Evolutionary conservation across 2,329 filamentous ascomycete genomes (phyloP).

Genomic region (Fusarium fracticaudum): DNA sequence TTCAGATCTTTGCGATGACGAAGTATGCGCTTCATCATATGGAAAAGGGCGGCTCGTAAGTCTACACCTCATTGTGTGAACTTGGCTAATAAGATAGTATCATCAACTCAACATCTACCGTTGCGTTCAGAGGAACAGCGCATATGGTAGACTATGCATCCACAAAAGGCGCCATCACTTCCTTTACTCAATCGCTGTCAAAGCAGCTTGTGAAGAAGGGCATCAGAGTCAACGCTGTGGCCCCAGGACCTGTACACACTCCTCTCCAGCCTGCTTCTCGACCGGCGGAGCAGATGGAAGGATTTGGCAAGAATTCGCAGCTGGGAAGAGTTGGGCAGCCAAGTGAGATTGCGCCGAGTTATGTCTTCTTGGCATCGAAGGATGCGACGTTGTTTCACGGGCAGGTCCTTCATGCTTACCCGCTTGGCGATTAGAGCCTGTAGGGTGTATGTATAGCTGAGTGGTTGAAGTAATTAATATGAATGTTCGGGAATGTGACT

Average conservation of each 20-base stretch:
- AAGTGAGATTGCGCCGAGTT: constrained; percentile 55
- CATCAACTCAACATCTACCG: constrained; percentile 65
- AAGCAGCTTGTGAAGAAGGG: constrained; percentile 64
- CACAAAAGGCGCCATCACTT: constrained; percentile 67
- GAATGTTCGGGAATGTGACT: background rate
- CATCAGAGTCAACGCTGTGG: constrained; percentile 63
- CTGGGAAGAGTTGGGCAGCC: constrained; percentile 55
- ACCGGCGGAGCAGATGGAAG: constrained; percentile 56
- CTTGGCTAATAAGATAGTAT: constrained; percentile 50
- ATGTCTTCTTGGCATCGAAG: constrained; percentile 53
- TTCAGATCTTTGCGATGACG: constrained; percentile 67
- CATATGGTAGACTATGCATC: constrained; percentile 64
- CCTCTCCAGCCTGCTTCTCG: constrained; percentile 55
- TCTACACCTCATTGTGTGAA: background rate
- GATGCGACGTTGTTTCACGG: constrained; percentile 52
- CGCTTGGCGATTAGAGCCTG: constrained; percentile 48
- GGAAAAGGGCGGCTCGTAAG: constrained; percentile 58
- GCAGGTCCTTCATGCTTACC: constrained; percentile 53
- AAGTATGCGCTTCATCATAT: constrained; percentile 67
- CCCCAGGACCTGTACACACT: constrained; percentile 56
- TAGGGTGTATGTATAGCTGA: background rate
- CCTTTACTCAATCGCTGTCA: constrained; percentile 63
- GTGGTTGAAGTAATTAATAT: background rate
- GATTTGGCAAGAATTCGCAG: constrained; percentile 51
- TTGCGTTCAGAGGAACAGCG: constrained; percentile 62